Percentiles rank a stretch among this genome's conserved stretches.
These are phyloP conservation scores for Starmerella cellae DNA, from an alignment of 805 yeast genomes.

Conservation along the genomic window DNA sequence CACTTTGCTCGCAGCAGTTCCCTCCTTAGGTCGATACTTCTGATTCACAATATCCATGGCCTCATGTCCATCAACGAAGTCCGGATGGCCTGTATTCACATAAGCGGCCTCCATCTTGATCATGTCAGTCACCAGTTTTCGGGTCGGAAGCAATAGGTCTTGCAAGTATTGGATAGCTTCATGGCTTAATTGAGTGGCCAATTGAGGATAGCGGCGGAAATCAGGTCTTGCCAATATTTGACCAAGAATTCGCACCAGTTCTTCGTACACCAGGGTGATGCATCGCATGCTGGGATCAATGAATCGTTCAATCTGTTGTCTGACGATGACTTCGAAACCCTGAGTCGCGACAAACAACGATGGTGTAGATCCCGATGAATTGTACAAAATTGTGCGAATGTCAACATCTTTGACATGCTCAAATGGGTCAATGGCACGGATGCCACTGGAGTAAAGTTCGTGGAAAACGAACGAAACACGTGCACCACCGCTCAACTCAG, in stretches of 20 bases:
- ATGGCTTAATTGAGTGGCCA: conserved; percentile 74
- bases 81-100: conserved; percentile 96
- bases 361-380: conserved; percentile 92
- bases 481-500: conserved; percentile 95
- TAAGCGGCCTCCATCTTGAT: conserved; percentile 82
- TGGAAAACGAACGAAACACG: conserved; percentile 94
- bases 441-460: conserved; percentile 87
- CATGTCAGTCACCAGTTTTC: conserved; percentile 68
- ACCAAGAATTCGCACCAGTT: conserved; percentile 75
- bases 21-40: conserved; percentile 49
- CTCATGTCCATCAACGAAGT: conserved; percentile 82
- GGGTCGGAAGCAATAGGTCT: conserved; percentile 71
- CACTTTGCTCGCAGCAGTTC: conserved; percentile 47
- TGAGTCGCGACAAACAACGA: conserved; percentile 93
- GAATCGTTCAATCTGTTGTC: conserved; percentile 83
- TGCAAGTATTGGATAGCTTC: conserved; percentile 69
- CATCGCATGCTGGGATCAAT: conserved; percentile 88
- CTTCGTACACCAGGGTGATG: conserved; percentile 83
- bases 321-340: conserved; percentile 90
- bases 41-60: conserved; percentile 91
- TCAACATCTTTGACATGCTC: conserved; percentile 93
- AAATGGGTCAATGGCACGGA: conserved; percentile 84
- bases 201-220: conserved; percentile 77
- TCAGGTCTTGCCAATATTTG: conserved; percentile 72
- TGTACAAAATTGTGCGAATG: conserved; percentile 91